Conservation (phyloP, 2,329 filamentous ascomycete species). For the Epichloe hybrida region DNA sequence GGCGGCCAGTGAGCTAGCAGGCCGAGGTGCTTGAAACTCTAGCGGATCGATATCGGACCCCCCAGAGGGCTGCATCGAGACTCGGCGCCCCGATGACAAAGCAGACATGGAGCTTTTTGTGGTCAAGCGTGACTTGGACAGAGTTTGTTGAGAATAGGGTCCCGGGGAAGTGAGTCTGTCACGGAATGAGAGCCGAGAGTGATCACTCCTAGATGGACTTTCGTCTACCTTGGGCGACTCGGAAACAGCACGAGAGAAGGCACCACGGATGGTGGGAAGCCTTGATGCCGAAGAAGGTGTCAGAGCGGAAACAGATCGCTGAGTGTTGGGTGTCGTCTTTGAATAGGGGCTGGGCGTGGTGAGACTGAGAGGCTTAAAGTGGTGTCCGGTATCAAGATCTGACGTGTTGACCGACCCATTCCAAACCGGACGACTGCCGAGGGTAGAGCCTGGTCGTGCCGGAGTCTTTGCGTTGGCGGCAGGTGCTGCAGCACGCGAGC, state of each 20-base stretch:
- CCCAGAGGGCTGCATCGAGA: slow-evolving; percentile 37
- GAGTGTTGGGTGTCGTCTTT: slow-evolving; percentile 27
- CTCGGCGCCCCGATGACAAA: slow-evolving; percentile 31
- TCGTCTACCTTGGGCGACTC: slow-evolving; percentile 33
- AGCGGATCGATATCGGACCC: slow-evolving; percentile 18
- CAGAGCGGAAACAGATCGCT: slow-evolving; percentile 29
- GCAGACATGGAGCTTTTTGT: slow-evolving; percentile 31
- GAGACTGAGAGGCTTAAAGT: slow-evolving; percentile 48
- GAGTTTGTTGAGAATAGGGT: slow-evolving; percentile 31
- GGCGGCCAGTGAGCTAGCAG: slow-evolving; percentile 43
- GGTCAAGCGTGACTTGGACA: slow-evolving; percentile 30
- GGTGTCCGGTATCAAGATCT: slow-evolving; percentile 53
- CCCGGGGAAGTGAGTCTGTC: slow-evolving; percentile 38
- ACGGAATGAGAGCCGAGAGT: slow-evolving; percentile 37
- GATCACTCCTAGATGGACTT: slow-evolving; percentile 30
- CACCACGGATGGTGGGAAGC: slow-evolving; percentile 35
- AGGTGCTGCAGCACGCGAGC: slow-evolving; percentile 37
- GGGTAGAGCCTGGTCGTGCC: slow-evolving; percentile 30
- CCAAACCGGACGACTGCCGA: slow-evolving; percentile 56
- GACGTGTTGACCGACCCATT: slow-evolving; percentile 51
- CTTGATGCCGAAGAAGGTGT: slow-evolving; percentile 31
- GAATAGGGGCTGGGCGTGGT: slow-evolving; percentile 47
- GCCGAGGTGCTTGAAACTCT: slow-evolving; percentile 25
- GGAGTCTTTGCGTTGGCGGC: slow-evolving; percentile 24
- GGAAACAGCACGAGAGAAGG: slow-evolving; percentile 31